Evolutionary conservation across 805 yeast genomes (phyloP), one percentile per base, ranked within the genome.

Genomic region (Helenozyma rhizophorensis): DNA sequence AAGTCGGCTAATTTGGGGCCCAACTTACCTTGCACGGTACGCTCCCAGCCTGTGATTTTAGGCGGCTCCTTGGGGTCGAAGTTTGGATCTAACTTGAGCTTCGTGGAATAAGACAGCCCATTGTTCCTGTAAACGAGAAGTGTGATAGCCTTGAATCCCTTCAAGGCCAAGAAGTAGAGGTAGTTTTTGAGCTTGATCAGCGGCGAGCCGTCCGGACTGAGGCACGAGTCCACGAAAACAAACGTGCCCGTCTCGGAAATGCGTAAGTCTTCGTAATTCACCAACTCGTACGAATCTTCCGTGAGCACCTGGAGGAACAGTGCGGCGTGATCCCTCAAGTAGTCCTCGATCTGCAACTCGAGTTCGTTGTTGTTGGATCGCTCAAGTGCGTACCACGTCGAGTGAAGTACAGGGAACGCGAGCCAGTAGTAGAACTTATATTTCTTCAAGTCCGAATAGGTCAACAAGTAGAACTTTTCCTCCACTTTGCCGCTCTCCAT

Each of bases 391-490:
- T 17, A 28, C 86, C 87, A 82, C 9, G 61, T 62, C 7, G 77
- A 58, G 24, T 67, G 66, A 21, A 86, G 54, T 1, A 74, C 60
- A 0, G 98, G 97, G 42, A 77, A 78, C 11, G 86, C 82, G 43
- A 85, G 72, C 98, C 99, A 94, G 58, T 93, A 89, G 50, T 74
- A 83, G 52, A 83, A 90, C 50, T 74, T 79, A 63, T 83, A 89
- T 59, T 83, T 86, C 56, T 93, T 93, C 53, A 93, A 70, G 56
- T 93, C 98, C 1, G 95, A 83, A 60, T 80, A 93, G 25, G 88
- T 70, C 18, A 89, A 61, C 9, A 65, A 37, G 27, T 48, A 49
- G 36, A 66, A 59, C 19, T 47, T 43, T 2, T 43, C 42, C 1
- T 70, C 78, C 15, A 66, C 55, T 0, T 58, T 52, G n/a, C 52